These are phyloP conservation scores for Ramularia collo-cygni DNA, from an alignment of 2,329 filamentous ascomycete genomes.

Conservation along the genomic window DNA sequence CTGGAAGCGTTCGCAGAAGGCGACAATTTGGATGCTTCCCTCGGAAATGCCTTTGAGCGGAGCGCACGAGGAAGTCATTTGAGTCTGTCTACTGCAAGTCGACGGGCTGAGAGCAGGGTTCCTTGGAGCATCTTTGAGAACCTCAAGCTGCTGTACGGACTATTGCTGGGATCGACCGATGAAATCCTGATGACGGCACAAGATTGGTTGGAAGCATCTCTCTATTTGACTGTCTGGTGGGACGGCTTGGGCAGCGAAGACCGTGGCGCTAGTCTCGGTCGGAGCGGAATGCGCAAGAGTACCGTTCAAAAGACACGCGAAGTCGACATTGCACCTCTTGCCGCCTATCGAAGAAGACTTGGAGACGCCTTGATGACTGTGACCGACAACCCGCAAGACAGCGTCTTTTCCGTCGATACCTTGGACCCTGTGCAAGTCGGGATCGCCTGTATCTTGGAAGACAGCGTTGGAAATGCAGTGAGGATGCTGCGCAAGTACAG, in stretches of 20 bases:
- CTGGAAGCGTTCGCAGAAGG: constrained; percentile 76
- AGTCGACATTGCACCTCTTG: constrained; percentile 49
- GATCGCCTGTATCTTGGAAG: constrained; percentile 74
- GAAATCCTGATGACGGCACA: constrained; percentile 71
- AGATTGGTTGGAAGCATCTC: constrained; percentile 86
- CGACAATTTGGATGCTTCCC: constrained; percentile 43
- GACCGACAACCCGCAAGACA: constrained; percentile 59
- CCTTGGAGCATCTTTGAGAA: constrained; percentile 89
- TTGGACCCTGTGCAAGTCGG: constrained; percentile 72
- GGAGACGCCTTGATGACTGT: constrained; percentile 60
- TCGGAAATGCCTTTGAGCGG: constrained; percentile 24
- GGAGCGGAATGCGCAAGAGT: constrained; percentile 33
- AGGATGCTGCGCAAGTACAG: constrained; percentile 74
- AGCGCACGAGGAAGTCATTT: constrained; percentile 34
- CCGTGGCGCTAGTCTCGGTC: constrained; percentile 38
- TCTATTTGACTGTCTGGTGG: constrained; percentile 87
- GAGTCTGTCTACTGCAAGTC: constrained; percentile 59
- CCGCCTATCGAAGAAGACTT: constrained; percentile 68
- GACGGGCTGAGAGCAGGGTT: constrained; percentile 74
- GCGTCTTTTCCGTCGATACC: constrained; percentile 65
- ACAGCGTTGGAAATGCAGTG: constrained; percentile 69
- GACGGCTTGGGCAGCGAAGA: constrained; percentile 62
- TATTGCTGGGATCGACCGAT: constrained; percentile 67
- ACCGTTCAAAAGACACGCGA: constrained; percentile 36
- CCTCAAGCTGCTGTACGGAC: constrained; percentile 70